A percentile compares a stretch with the other conserved stretches of the same genome.
Conservation (phyloP, 805 yeast genomes). For the Nakazawaea wickerhamii region DNA sequence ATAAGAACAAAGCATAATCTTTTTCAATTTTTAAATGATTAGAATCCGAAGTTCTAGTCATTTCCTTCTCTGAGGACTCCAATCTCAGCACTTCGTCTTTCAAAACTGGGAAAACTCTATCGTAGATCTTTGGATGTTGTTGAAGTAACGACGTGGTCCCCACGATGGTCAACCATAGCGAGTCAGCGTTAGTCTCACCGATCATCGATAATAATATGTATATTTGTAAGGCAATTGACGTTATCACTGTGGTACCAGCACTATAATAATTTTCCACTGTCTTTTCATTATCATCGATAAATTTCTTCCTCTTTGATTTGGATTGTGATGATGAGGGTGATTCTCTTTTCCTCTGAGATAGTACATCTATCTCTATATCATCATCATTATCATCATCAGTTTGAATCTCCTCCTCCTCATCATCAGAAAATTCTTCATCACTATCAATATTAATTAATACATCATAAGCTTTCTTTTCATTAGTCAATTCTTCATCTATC, state of each 20-base stretch:
- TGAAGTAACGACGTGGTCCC: constrained; percentile 82
- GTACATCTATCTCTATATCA: constrained; percentile 25
- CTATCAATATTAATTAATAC: constrained; percentile 37
- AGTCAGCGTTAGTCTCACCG: constrained; percentile 70
- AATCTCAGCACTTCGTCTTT: constrained; percentile 80
- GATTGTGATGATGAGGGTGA: constrained; percentile 20
- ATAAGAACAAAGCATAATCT: constrained; percentile 79
- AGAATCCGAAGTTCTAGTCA: constrained; percentile 28
- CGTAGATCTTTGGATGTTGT: constrained; percentile 70
- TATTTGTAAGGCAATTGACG: constrained; percentile 72
- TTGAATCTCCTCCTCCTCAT: constrained; percentile 27
- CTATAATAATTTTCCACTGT: constrained; percentile 70
- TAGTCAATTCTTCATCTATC: constrained; percentile 50
- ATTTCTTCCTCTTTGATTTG: constrained; percentile 34
- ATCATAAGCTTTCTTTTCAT: constrained; percentile 60
- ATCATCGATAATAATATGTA: constrained; percentile 75
- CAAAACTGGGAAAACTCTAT: constrained; percentile 63
- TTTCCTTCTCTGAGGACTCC: constrained; percentile 31
- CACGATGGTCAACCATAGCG: constrained; percentile 81
- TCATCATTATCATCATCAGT: constrained; percentile 27
- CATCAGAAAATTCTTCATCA: constrained; percentile 33
- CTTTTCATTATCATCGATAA: constrained; percentile 43
- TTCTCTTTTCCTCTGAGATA: constrained; percentile 29
- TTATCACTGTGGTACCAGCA: constrained; percentile 73
- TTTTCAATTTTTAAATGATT: constrained; percentile 56